Base-by-base conservation (phyloP, 2,329 filamentous ascomycete species). In the Aspergillus eucalypticola region DNA sequence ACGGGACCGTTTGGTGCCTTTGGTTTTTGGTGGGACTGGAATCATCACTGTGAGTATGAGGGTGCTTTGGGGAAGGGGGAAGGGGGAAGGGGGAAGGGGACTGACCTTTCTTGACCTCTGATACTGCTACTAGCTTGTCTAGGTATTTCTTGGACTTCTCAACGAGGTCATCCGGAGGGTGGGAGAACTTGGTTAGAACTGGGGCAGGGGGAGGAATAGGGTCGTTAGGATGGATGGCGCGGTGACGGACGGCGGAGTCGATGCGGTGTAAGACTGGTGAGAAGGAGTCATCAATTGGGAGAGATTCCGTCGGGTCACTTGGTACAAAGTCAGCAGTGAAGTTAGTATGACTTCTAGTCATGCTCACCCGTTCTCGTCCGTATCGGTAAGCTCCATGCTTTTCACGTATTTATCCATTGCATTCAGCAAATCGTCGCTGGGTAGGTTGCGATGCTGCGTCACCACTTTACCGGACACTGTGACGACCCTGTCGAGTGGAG, bases 351-450 rank as follows among this genome's bases (percentile, higher is more conserved):
- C 21, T 39, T 27, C 15, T 21, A 3, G 19, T 5, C 13, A 0
- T 8, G 49, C 82, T 69, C 76, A 90, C 86, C 88, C 91, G 46
- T 93, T 85, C 49, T 95, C 90, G 68, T 96, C 89, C 49, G 82
- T 84, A 8, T 83, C 89, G 69, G 89, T 66, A 2, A 99, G 80
- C 69, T 97, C 93, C 94, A 99, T 96, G 7, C 86, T 87, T 73
- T 98, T 92, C 7, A 99, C 92, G 67, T 94, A 98, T 64, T 91
- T 87, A 73, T 88, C 89, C 93, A 99, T 98, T 1, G 92, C 89
- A 52, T 88, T 79, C 56, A 86, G 83, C 23, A 99, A 82, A 32
- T 90, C 86, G 2, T 90, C 83, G 8, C 81, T 88, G 0, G 95
- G 95, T 2, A 99, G 81, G 61, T 96, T 88, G 38, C 91, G 89